These are phyloP conservation scores for Neurospora hispaniola DNA, from an alignment of 495 filamentous ascomycete genomes.

Conservation along the genomic window DNA sequence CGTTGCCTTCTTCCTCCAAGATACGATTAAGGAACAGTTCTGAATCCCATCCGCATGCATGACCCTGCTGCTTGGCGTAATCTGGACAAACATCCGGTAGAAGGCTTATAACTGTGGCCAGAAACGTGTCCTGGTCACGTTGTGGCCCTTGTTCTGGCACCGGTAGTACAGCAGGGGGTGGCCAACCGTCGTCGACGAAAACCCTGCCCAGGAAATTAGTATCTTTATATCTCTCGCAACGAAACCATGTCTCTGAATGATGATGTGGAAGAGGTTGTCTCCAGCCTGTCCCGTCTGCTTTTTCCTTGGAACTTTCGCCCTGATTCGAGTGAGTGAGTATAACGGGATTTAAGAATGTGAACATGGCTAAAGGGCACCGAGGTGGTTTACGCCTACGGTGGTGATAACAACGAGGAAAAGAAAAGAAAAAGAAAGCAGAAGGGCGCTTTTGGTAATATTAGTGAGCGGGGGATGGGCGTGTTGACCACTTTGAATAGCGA, in stretches of 20 bases:
- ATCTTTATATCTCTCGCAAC: background rate
- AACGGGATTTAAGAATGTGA: background rate
- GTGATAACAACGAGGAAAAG: background rate
- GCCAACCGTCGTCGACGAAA: background rate
- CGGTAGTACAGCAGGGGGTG: background rate
- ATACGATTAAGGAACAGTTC: conserved; percentile 16
- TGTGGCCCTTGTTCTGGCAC: background rate
- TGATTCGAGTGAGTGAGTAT: background rate
- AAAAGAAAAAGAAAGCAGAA: background rate
- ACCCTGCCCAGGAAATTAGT: background rate
- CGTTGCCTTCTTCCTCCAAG: conserved; percentile 26
- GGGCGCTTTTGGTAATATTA: background rate
- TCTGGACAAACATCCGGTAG: conserved; percentile 33
- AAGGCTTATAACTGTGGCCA: background rate
- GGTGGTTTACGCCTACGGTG: background rate
- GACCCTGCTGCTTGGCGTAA: conserved; percentile 11
- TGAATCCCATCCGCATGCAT: conserved; percentile 7
- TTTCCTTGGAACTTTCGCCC: background rate
- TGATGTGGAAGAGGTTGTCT: background rate
- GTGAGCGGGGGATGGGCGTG: background rate
- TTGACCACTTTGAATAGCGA: background rate
- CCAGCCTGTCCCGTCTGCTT: background rate
- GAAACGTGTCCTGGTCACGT: background rate
- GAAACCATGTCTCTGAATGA: background rate
- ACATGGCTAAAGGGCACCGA: background rate